Base-by-base conservation (phyloP, 1,284 basidiomycete species). In the Malassezia psittaci region DNA sequence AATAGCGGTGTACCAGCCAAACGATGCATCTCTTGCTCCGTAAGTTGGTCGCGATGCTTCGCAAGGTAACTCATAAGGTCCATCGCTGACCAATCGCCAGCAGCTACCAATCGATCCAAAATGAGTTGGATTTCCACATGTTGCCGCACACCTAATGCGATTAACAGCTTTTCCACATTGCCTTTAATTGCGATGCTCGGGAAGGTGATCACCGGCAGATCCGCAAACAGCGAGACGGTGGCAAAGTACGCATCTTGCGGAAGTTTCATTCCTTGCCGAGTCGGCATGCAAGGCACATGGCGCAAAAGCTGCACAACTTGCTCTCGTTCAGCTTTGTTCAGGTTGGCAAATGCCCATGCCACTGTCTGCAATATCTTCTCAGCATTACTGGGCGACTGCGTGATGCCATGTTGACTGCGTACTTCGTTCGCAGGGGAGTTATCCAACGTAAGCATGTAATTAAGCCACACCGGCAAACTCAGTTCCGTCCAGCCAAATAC, bases 171-270 rank as follows among this genome's bases (percentile, higher is more conserved):
- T 67, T 93, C 89, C 61, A 90, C 72, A 13, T 79, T 77, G 1
- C 86, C 86, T 69, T 86, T 90, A 60, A 93, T 79, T 33, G 59
- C 56, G 0, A 75, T 61, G 11, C 85, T 86, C 0, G 88, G 83
- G 45, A 96, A 77, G 1, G 79, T 81, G 2, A 93, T 83, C 29
- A 91, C 82, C 0, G 65, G 68, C 19, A 96, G 78, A 75, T 98
- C 91, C 12, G 83, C 81, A 74, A 98, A 96, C 10, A 96, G 79
- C 59, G 88, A 83, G 36, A 87, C 88, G 62, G 83, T 88, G 19
- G 86, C 79, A 73, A 96, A 91, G 77, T 99, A 99, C 5, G 89
- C 80, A 57, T 90, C 83, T 7, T 78, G 77, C 0, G 93, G 88
- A 51, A 64, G 64, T 65, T 83, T 84, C 78, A 93, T 81, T 7